Percentiles rank a stretch among this genome's conserved stretches.
phyloP scores from a whole-genome alignment of 2,329 filamentous ascomycete genomes.

The Diaporthe capsici region DNA sequence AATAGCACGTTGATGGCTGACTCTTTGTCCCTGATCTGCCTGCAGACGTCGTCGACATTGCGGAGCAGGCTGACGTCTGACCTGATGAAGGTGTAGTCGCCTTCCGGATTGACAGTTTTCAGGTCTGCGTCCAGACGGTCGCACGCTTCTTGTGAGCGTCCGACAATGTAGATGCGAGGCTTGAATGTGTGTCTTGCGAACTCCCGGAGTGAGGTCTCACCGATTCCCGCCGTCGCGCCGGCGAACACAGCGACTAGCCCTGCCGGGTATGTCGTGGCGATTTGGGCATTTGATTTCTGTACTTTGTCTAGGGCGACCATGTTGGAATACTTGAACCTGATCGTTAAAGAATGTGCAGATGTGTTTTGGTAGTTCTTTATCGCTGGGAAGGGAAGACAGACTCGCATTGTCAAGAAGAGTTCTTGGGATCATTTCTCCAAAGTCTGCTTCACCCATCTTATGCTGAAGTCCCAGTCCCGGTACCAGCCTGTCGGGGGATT shows the following conservation, averaged over 20 bases:
- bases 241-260: slow-evolving; percentile 64
- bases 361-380: not conserved
- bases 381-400: too few species aligned
- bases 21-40: slow-evolving; percentile 60
- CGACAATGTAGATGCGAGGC: slow-evolving; percentile 67
- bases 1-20: slow-evolving; percentile 62
- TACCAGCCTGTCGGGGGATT: not conserved
- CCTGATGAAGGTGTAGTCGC: slow-evolving; percentile 62
- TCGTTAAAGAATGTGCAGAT: not conserved
- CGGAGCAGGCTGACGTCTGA: slow-evolving; percentile 64
- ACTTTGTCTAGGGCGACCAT: slow-evolving; percentile 43
- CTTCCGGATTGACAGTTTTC: slow-evolving; percentile 57
- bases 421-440: not conserved
- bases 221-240: slow-evolving; percentile 69
- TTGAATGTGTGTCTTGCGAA: slow-evolving; percentile 57
- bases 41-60: slow-evolving; percentile 64
- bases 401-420: not conserved
- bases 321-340: not conserved
- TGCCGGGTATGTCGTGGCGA: slow-evolving; percentile 46
- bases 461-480: not conserved
- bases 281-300: slow-evolving; percentile 55
- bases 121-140: slow-evolving; percentile 58
- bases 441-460: not conserved
- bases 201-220: slow-evolving; percentile 61
- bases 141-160: slow-evolving; percentile 57